Evolutionary conservation across 768 basidiomycete genomes (phyloP).

Genomic region (Gelatoporia subvermispora): DNA sequence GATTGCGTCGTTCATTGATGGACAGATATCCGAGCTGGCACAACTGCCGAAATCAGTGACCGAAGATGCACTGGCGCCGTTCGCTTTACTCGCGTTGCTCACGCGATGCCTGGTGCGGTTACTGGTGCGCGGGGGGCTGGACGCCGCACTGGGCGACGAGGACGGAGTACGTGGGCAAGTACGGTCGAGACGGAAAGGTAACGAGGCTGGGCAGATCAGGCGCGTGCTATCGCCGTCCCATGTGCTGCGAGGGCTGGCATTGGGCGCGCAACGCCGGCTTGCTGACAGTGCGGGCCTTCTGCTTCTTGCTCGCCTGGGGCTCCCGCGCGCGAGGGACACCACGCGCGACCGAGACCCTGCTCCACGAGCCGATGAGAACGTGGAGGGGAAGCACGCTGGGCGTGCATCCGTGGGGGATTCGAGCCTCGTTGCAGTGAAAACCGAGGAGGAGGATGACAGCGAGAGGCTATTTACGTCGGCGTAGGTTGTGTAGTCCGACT

Average conservation of each 20-base stretch:
- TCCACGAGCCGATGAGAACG: too few relatives aligned
- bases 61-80: conserved; percentile 29
- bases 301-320: conserved; percentile 27
- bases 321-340: not conserved
- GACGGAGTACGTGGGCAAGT: conserved; percentile 17
- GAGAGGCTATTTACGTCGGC: too few relatives aligned
- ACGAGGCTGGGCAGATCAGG: conserved; percentile 12
- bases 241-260: conserved; percentile 32
- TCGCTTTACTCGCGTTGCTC: conserved; percentile 32
- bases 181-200: conserved; percentile 14
- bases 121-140: conserved; percentile 30
- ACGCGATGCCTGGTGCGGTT: conserved; percentile 28
- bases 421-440: too few relatives aligned
- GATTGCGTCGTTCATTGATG: not conserved
- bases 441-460: too few relatives aligned
- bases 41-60: not conserved
- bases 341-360: too few relatives aligned
- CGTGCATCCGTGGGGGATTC: too few relatives aligned
- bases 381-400: too few relatives aligned
- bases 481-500: too few relatives aligned
- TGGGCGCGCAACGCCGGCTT: conserved; percentile 6
- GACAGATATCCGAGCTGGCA: not conserved
- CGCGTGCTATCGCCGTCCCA: conserved; percentile 35
- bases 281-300: conserved; percentile 19
- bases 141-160: conserved; percentile 28